Base-by-base conservation (phyloP, 1,284 basidiomycete genomes). In the Rhizoctonia solani region DNA sequence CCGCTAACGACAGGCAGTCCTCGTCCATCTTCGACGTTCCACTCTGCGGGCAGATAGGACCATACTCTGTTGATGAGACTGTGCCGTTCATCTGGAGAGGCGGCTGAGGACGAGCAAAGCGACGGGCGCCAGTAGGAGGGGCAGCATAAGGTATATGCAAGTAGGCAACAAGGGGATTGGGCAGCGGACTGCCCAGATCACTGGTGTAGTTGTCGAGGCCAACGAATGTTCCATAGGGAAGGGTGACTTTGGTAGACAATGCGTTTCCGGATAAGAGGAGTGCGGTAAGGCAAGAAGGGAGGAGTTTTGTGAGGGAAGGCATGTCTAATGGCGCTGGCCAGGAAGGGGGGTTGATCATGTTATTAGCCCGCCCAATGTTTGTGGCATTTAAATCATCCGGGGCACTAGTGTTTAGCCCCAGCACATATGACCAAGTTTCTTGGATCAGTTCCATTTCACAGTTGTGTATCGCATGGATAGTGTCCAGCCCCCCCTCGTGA, bases 71-170 rank as follows among this genome's bases (percentile, higher is more conserved):
- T 13, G 50, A 50, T 1, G 34, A 30, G 9, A 41, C 42, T 21
- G 50, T 46, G 1, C 21, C 25, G 29, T 54, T 65, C 27, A 34
- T 32, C 29, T 65, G 50, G 5, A 54, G 37, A 21, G 52, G 49
- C 14, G 66, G 37, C 19, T 49, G 37, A 13, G 67, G 67, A 27
- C 16, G 34, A 11, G 30, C 19, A 29, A 53, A 68, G 6, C 67
- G 49, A 3, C 66, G 52, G 23, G 46, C 2, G 19, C 67, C 67
- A 30, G 59, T 55, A 4, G 67, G 67, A 27, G 67, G 67, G 8
- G 58, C 58, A n/a, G 67, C 67, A 32, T 68, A 68, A 2, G 67
- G 67, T 23, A 68, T 55, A n/a, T 58, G 47, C 19, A 68, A 49
- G 44, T 54, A 68, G 19, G 61, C 61, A n/a, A 41, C 32, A 5